Conservation (phyloP, 176 grass and related monocot genomes). For the Oryza meyeriana region DNA sequence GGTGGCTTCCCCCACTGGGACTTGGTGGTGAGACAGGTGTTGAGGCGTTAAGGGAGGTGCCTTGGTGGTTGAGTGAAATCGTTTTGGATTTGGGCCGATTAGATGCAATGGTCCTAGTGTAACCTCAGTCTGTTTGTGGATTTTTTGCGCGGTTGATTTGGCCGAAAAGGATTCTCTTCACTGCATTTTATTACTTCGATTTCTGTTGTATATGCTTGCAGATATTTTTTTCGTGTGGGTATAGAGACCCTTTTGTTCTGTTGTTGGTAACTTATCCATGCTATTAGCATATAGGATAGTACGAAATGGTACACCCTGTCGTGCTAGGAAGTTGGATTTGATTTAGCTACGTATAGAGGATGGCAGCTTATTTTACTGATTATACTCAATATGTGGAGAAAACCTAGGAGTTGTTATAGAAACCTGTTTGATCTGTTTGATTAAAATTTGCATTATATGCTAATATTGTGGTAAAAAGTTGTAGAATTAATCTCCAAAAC, state of each 20-base stretch:
- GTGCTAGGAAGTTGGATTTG: neutral
- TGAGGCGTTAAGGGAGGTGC: neutral
- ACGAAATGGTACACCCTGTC: neutral
- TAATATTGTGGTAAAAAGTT: conserved; percentile 1
- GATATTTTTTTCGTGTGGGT: neutral
- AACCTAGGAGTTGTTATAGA: neutral
- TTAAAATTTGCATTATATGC: neutral
- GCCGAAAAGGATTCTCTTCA: neutral
- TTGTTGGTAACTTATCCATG: neutral
- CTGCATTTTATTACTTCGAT: neutral
- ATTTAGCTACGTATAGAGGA: neutral
- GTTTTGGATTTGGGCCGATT: conserved; percentile 12
- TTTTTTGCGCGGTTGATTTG: conserved; percentile 12
- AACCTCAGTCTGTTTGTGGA: neutral
- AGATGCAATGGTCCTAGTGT: conserved; percentile 18
- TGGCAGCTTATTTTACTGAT: neutral
- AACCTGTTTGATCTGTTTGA: neutral
- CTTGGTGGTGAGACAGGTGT: neutral
- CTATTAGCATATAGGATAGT: neutral
- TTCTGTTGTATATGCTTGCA: neutral
- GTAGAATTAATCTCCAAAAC: neutral
- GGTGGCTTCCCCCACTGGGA: neutral
- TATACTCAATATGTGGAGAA: neutral
- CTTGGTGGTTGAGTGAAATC: neutral
- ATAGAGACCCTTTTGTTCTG: neutral